phyloP scores from a whole-genome alignment of 345 rosid species.

The Lepidium africanum region DNA sequence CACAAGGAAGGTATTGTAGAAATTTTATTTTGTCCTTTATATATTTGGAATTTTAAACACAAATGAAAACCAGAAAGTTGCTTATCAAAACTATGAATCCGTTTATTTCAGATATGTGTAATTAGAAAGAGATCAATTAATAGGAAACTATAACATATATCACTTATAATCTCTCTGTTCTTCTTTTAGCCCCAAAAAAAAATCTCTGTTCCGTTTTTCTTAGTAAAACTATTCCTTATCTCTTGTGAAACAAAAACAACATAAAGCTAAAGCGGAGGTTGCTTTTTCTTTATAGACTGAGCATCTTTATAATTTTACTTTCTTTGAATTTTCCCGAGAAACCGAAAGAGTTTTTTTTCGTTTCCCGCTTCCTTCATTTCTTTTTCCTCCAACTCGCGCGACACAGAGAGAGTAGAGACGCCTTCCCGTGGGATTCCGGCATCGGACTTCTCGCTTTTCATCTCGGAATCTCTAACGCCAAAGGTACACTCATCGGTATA shows the following conservation, averaged over 20 bases:
- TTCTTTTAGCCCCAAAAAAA: too few relatives aligned
- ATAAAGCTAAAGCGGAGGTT: not conserved
- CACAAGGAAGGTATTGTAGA: not conserved
- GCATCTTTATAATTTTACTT: not conserved
- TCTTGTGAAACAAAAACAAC: not conserved
- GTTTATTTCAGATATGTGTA: not conserved
- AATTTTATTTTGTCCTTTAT: not conserved
- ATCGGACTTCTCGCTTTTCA: not conserved
- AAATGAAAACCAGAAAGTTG: not conserved
- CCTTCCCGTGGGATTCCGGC: not conserved
- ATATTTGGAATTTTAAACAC: not conserved
- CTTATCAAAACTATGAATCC: too few relatives aligned
- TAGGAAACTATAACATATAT: too few relatives aligned
- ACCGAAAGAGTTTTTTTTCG: not conserved
- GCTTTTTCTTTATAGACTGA: conserved; percentile 24
- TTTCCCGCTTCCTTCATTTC: conserved; percentile 12
- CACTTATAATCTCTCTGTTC: too few relatives aligned
- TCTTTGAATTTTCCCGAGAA: conserved; percentile 1
- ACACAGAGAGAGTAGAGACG: not conserved
- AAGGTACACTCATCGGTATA: conserved; percentile 9
- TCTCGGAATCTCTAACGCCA: not conserved
- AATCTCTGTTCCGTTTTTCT: too few relatives aligned
- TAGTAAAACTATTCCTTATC: too few relatives aligned
- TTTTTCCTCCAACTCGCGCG: not conserved
- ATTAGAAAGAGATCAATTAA: too few relatives aligned